Evolutionary conservation across 1,284 basidiomycete genomes (phyloP), one percentile per base, ranked within the genome.

Genomic region (Boletus calvinii): DNA sequence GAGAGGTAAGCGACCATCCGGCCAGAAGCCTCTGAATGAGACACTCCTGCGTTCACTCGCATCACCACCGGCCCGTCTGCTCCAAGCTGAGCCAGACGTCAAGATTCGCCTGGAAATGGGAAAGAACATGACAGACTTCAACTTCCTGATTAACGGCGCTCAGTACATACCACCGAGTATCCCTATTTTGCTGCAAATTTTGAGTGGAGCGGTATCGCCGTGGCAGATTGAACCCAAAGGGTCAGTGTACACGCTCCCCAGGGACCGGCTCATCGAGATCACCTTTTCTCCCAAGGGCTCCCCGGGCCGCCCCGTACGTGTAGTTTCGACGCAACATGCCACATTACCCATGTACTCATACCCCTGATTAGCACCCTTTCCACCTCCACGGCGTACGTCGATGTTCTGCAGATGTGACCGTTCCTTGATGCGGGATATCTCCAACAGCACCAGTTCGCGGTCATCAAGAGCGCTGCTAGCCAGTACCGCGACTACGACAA

Each of bases 151-250:
- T 41, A 74, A 72, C 39, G 65, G 64, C 6, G 60, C 51, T 4
- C 45, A 62, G 2, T 77, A 67, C 48, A 55, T 50, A 13, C 62
- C 75, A 10, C 77, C 76, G 0, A 67, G 56, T 4, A 65, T 69
- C 1, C 77, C 76, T 1, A 72, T 77, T 0, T 65, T 78, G 20
- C 64, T 80, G 10, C 78, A 80, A 50, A 72, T 80, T 37, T 54
- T 79, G 34, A 75, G 72, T 52, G 77, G 77, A 5, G 63, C 68
- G 0, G 54, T 62, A 37, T 59, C 64, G 6, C 68, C 74, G 29
- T 62, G 65, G 30, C 62, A 72, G n/a, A 61, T 79, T 39, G 66
- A 77, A 9, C 76, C 76, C 3, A 41, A 50, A 8, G 75, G 72
- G 4, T 71, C 67, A 15, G 67, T 78, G 2, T 76, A 74, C 53